phyloP scores from a whole-genome alignment of 1,284 basidiomycete genomes.

The Porphyrellus sp. region DNA sequence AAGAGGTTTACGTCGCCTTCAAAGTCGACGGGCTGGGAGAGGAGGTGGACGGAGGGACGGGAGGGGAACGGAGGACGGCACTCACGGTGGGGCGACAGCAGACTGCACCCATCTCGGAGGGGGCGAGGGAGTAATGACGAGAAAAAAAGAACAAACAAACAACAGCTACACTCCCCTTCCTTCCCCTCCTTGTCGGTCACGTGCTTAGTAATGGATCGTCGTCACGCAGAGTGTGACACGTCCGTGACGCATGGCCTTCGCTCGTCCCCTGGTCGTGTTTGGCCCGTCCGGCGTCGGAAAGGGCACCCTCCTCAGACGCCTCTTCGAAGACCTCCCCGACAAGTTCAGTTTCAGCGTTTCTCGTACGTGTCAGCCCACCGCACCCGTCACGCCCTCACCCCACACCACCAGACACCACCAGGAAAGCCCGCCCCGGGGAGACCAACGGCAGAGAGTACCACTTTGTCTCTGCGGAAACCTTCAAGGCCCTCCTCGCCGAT shows the following conservation, averaged over 20 bases:
- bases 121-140: not conserved
- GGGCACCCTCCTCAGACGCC: conserved; percentile 82
- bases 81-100: conserved; percentile 79
- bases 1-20: conserved; percentile 97
- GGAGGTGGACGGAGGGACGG: not conserved
- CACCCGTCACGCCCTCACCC: not conserved
- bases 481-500: conserved; percentile 59
- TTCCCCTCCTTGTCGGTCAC: not conserved
- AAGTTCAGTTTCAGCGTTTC: conserved; percentile 94
- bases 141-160: conserved; percentile 4
- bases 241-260: conserved; percentile 33
- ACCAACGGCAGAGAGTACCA: conserved; percentile 78
- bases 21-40: conserved; percentile 87
- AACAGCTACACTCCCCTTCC: not conserved
- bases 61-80: not conserved
- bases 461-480: conserved; percentile 60
- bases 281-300: conserved; percentile 94
- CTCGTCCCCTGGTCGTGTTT: conserved; percentile 69
- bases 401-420: conserved; percentile 60
- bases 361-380: conserved; percentile 53
- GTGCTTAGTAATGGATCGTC: not conserved
- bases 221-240: conserved; percentile 2
- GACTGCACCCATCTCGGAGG: conserved; percentile 65
- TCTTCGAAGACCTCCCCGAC: conserved; percentile 82
- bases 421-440: conserved; percentile 82